phyloP scores from a whole-genome alignment of 352 stramenopile genomes.

The Phytophthora meadii region DNA sequence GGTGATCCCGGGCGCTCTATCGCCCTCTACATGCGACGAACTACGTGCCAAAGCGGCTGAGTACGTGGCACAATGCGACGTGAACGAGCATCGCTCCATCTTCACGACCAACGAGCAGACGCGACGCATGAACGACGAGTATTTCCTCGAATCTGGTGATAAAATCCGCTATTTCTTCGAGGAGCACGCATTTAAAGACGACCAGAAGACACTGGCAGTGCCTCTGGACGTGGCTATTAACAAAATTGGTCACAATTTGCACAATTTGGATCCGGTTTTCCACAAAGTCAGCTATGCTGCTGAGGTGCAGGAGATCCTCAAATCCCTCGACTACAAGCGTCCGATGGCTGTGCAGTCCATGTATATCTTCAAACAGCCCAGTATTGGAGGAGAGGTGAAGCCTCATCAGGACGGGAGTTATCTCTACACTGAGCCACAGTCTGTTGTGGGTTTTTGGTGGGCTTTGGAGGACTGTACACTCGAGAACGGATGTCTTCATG shows the following conservation, averaged over 20 bases:
- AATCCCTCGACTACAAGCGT: constrained; percentile 87
- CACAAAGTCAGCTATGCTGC: constrained; percentile 40
- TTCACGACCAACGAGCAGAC: constrained; percentile 88
- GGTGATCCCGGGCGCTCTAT: constrained; percentile 55
- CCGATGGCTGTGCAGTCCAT: constrained; percentile 95
- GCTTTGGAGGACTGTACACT: constrained; percentile 95
- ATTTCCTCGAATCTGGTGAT: constrained; percentile 94
- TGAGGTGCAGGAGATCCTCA: constrained; percentile 76
- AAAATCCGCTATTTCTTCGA: constrained; percentile 96
- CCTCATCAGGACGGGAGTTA: constrained; percentile 98
- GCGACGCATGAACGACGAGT: constrained; percentile 88
- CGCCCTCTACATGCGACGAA: constrained; percentile 53
- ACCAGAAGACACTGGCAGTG: constrained; percentile 74
- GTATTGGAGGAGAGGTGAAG: constrained; percentile 93
- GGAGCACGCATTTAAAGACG: constrained; percentile 70
- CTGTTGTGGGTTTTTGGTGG: constrained; percentile 95
- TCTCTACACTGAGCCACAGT: constrained; percentile 96
- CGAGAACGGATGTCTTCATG: constrained; percentile 96
- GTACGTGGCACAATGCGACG: constrained; percentile 69
- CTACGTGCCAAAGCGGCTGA: constrained; percentile 56
- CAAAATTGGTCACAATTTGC: constrained; percentile 97
- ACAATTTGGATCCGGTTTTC: constrained; percentile 91
- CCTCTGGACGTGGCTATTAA: constrained; percentile 89
- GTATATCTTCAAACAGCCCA: constrained; percentile 98
- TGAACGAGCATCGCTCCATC: constrained; percentile 74